Conservation (phyloP, 2,329 filamentous ascomycete species). For the Sarocladium oryzae region DNA sequence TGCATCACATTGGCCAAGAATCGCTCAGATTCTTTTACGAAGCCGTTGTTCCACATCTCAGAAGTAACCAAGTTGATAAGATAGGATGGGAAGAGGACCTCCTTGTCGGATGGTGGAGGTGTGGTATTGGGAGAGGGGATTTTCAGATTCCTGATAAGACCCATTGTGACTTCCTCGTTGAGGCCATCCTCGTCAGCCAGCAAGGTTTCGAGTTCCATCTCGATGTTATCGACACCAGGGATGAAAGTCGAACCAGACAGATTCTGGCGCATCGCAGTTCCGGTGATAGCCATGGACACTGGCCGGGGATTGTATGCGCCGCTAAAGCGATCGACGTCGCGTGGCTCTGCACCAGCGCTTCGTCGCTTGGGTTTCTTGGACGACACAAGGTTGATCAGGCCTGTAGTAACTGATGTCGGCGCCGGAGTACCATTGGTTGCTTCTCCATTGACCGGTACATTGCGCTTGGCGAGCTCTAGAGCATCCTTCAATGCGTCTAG, state of each 20-base stretch:
- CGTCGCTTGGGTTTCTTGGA: constrained; percentile 96
- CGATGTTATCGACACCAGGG: constrained; percentile 80
- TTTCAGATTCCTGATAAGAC: constrained; percentile 92
- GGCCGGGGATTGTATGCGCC: constrained; percentile 89
- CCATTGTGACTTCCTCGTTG: constrained; percentile 95
- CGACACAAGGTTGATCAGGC: constrained; percentile 92
- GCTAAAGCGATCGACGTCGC: constrained; percentile 85
- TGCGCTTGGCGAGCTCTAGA: constrained; percentile 77
- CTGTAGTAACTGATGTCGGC: constrained; percentile 53
- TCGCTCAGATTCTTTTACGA: constrained; percentile 97
- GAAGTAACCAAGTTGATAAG: constrained; percentile 98
- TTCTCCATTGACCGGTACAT: constrained; percentile 65
- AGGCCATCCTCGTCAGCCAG: constrained; percentile 92
- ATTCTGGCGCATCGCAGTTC: constrained; percentile 61
- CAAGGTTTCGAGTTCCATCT: constrained; percentile 88
- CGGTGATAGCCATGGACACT: constrained; percentile 86
- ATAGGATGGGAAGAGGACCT: constrained; percentile 96
- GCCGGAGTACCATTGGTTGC: constrained; percentile 30
- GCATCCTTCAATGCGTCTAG: constrained; percentile 87
- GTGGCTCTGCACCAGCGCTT: constrained; percentile 80
- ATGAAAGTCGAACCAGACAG: constrained; percentile 71
- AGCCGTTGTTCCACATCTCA: constrained; percentile 99
- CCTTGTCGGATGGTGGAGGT: constrained; percentile 92
- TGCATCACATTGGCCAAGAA: constrained; percentile 99
- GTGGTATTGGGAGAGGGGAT: constrained; percentile 84